phyloP scores from a whole-genome alignment of 371 early-diverging fungal species.

The Enterocytospora artemiae region DNA sequence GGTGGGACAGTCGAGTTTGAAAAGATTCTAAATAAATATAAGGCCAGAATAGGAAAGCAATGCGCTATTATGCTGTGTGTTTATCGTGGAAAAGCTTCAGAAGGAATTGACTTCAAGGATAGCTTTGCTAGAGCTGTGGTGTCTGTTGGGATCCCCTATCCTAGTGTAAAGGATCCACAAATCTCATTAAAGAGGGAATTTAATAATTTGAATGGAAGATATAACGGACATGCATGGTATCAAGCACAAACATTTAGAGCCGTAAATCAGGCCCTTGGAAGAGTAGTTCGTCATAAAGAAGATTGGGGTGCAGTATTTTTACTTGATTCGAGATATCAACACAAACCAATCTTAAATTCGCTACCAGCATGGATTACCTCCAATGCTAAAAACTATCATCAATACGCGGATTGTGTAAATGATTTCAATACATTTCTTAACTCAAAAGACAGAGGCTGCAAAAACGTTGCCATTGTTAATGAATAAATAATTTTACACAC shows the following conservation, averaged over 20 bases:
- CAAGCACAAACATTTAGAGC: constrained; percentile 73
- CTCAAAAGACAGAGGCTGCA: too few species aligned
- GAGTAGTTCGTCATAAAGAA: constrained; percentile 75
- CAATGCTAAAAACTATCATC: constrained; percentile 24
- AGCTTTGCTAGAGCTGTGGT: constrained; percentile 73
- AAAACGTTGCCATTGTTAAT: too few species aligned
- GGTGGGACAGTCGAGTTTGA: constrained; percentile 57
- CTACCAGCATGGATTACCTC: constrained; percentile 65
- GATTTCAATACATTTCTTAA: constrained; percentile 30
- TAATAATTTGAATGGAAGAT: constrained; percentile 55
- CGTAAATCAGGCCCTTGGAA: constrained; percentile 81
- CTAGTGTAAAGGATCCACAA: constrained; percentile 62
- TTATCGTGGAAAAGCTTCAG: constrained; percentile 77
- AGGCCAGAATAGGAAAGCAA: constrained; percentile 26
- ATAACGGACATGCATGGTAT: constrained; percentile 67
- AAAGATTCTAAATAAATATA: constrained; percentile 58
- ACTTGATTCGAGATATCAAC: constrained; percentile 63
- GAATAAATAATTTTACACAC: too few species aligned
- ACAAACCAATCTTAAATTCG: constrained; percentile 55
- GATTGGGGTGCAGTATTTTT: constrained; percentile 66
- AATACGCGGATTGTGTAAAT: constrained; percentile 13
- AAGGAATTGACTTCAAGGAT: constrained; percentile 85
- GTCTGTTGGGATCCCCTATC: constrained; percentile 78
- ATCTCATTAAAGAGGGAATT: constrained; percentile 63
- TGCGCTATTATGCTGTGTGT: constrained; percentile 62